Conservation (phyloP, 352 stramenopile species). For the Pythium scleroteichum region DNA sequence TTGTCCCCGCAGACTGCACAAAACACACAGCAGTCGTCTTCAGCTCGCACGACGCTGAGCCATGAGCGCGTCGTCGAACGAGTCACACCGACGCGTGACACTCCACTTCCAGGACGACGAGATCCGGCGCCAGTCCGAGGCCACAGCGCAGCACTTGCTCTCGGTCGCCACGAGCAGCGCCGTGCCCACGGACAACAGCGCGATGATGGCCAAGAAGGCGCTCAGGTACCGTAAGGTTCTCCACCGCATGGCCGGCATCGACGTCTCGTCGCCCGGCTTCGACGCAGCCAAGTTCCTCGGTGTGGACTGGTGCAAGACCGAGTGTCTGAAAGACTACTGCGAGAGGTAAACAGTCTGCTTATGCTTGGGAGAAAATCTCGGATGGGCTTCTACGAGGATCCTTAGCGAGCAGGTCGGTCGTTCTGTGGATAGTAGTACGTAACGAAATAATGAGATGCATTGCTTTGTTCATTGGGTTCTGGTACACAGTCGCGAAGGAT, state of each 20-base stretch:
- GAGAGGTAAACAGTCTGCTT: no score
- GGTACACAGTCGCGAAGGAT: no score
- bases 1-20: no score
- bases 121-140: slow-evolving; percentile 3
- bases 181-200: background rate
- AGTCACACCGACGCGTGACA: background rate
- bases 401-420: background rate
- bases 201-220: slow-evolving; percentile 16
- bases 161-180: background rate
- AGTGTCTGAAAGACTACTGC: slow-evolving; percentile 4
- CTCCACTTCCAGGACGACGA: slow-evolving; percentile 11
- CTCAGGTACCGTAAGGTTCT: slow-evolving; percentile 27
- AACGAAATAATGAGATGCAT: no score
- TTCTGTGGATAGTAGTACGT: background rate
- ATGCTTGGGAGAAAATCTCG: no score
- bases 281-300: slow-evolving; percentile 55
- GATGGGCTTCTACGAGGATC: slow-evolving; percentile 15
- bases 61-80: background rate
- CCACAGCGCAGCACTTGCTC: background rate
- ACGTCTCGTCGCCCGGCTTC: slow-evolving; percentile 42
- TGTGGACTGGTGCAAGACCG: slow-evolving; percentile 36
- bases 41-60: background rate
- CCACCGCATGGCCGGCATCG: slow-evolving; percentile 8
- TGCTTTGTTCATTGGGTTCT: no score
- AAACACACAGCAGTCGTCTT: no score